These are phyloP conservation scores for Aspergillus aculeatus DNA, from an alignment of 2,329 filamentous ascomycete genomes.

Conservation along the genomic window DNA sequence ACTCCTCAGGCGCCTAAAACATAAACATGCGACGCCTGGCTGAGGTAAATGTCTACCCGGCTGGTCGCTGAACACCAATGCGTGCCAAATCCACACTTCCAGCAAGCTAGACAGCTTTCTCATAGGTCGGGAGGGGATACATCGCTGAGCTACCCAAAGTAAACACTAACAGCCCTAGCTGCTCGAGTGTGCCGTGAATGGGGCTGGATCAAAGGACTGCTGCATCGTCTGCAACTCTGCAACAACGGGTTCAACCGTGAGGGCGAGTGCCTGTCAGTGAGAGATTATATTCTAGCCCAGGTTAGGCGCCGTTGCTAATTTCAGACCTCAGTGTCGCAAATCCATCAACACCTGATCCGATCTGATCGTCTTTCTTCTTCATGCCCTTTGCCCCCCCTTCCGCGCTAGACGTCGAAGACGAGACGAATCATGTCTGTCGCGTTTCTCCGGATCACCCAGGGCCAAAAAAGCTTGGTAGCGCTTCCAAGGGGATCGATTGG, in stretches of 20 bases:
- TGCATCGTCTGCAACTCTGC: conserved; percentile 10
- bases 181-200: conserved; percentile 4
- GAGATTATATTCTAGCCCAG: conserved; percentile 9
- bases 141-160: neutral
- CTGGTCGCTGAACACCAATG: neutral
- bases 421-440: neutral
- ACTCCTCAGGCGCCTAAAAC: neutral
- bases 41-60: neutral
- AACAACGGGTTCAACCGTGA: conserved; percentile 5
- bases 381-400: neutral
- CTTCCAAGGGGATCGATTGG: conserved; percentile 17
- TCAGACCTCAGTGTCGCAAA: conserved; percentile 7
- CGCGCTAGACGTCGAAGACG: conserved; percentile 3
- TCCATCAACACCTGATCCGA: conserved; percentile 10
- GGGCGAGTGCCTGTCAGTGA: conserved; percentile 1
- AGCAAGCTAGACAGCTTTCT: neutral
- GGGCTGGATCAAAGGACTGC: neutral
- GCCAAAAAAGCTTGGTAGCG: conserved; percentile 8
- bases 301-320: conserved; percentile 25
- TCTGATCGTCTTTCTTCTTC: neutral
- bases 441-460: neutral
- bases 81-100: neutral
- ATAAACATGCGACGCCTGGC: neutral
- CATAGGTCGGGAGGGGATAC: neutral
- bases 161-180: conserved; percentile 7